Evolutionary conservation across 805 yeast genomes (phyloP).

Genomic region (Candida ponderosae): DNA sequence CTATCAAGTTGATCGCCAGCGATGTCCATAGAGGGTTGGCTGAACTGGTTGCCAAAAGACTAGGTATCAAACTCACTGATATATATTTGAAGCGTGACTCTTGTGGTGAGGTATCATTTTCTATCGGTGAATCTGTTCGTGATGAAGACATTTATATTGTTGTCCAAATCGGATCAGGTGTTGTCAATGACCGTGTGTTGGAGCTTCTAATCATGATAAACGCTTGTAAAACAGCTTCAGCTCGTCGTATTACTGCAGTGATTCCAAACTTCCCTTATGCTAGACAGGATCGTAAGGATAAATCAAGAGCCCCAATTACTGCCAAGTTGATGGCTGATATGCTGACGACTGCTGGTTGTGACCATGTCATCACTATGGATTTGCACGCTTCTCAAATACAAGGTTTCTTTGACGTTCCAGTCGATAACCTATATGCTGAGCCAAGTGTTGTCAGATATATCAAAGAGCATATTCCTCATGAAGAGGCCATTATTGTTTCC

Average conservation of each 20-base stretch:
- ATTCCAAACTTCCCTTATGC: constrained; percentile 82
- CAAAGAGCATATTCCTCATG: constrained; percentile 47
- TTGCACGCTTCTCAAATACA: constrained; percentile 86
- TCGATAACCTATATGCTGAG: constrained; percentile 78
- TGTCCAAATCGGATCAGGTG: constrained; percentile 74
- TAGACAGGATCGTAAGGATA: constrained; percentile 84
- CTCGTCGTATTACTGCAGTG: constrained; percentile 75
- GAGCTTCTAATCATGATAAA: constrained; percentile 73
- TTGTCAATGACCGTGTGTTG: constrained; percentile 66
- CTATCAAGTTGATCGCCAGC: constrained; percentile 60
- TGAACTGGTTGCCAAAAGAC: constrained; percentile 54
- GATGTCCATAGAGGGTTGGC: constrained; percentile 65
- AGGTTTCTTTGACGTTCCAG: constrained; percentile 79
- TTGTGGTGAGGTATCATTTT: constrained; percentile 67
- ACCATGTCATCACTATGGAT: constrained; percentile 83
- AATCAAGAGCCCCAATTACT: constrained; percentile 78
- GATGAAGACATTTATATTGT: constrained; percentile 79
- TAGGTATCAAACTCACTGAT: constrained; percentile 55
- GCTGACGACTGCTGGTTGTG: constrained; percentile 78
- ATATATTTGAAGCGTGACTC: constrained; percentile 58
- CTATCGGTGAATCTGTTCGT: constrained; percentile 75
- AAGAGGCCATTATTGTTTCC: constrained; percentile 67
- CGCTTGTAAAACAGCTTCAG: constrained; percentile 78
- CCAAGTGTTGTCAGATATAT: constrained; percentile 74
- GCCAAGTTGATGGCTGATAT: constrained; percentile 81